Percentiles rank a stretch among this genome's conserved stretches.
phyloP scores from a whole-genome alignment of 2,329 filamentous ascomycete species.

The Colletotrichum chlorophyti region DNA sequence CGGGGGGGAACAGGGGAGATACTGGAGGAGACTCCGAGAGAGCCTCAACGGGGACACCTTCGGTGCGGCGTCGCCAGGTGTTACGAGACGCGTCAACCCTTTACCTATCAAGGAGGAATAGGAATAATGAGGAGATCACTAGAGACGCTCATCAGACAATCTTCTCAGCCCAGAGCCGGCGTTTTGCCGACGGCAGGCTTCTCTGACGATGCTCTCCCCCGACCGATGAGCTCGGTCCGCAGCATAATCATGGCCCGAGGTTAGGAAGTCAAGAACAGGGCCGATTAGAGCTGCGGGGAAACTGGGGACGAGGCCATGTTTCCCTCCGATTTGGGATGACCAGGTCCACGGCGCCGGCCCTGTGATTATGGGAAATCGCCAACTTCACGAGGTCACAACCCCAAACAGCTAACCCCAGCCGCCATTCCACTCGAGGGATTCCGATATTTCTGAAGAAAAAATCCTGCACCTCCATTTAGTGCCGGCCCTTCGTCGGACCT shows the following conservation, averaged over 20 bases:
- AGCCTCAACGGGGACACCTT: too few species aligned
- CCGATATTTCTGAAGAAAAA: not conserved
- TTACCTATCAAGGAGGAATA: not conserved
- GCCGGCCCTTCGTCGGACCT: constrained; percentile 24
- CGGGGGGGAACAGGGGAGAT: too few species aligned
- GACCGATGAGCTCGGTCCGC: not conserved
- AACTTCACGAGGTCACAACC: too few species aligned
- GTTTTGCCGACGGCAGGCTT: constrained; percentile 17
- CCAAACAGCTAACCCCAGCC: constrained; percentile 13
- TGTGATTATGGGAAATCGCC: not conserved
- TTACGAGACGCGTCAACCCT: not conserved
- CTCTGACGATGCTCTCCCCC: not conserved
- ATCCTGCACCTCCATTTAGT: constrained; percentile 10
- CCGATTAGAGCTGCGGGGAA: constrained; percentile 24
- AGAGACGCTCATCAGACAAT: constrained; percentile 1
- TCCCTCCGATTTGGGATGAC: constrained; percentile 16
- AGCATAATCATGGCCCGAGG: not conserved
- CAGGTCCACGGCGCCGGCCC: constrained; percentile 12
- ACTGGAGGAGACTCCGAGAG: too few species aligned
- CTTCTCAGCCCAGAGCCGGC: not conserved
- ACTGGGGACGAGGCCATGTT: constrained; percentile 5
- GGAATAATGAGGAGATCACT: not conserved
- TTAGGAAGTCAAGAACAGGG: constrained; percentile 24
- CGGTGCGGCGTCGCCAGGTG: too few species aligned
- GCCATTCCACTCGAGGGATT: constrained; percentile 14